Conservation (phyloP, 2,329 filamentous ascomycete genomes). For the Aspergillus fumigatus region DNA sequence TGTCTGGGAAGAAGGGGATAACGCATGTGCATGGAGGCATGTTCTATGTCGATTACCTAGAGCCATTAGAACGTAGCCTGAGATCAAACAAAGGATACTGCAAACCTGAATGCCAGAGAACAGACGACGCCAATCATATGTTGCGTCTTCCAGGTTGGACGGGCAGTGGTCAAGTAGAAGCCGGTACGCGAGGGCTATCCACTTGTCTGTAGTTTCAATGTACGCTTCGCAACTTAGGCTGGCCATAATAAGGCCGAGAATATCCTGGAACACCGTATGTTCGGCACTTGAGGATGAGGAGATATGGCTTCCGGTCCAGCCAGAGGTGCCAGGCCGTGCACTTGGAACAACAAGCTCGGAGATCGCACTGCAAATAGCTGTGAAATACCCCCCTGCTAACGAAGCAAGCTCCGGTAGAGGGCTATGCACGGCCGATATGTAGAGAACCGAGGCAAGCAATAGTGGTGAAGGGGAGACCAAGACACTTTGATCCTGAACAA, state of each 20-base stretch:
- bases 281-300: slow-evolving; percentile 1
- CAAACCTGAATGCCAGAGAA: slow-evolving; percentile 25
- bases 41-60: slow-evolving; percentile 27
- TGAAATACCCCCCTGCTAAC: slow-evolving; percentile 19
- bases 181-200: slow-evolving; percentile 28
- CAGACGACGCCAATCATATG: slow-evolving; percentile 20
- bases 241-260: slow-evolving; percentile 27
- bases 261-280: slow-evolving; percentile 20
- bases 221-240: slow-evolving; percentile 28
- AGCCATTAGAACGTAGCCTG: not conserved
- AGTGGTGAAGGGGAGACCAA: slow-evolving; percentile 24
- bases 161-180: slow-evolving; percentile 25
- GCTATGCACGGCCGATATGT: slow-evolving; percentile 26
- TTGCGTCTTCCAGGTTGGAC: slow-evolving; percentile 5
- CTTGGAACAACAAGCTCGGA: slow-evolving; percentile 19
- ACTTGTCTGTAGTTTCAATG: slow-evolving; percentile 23
- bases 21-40: slow-evolving; percentile 30
- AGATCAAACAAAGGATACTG: not conserved
- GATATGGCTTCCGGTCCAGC: not conserved
- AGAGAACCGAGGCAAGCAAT: slow-evolving; percentile 24
- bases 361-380: slow-evolving; percentile 22
- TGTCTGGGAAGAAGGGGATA: slow-evolving; percentile 24
- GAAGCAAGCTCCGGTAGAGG: slow-evolving; percentile 14
- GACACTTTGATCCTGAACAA: slow-evolving; percentile 22
- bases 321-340: not conserved